Base-by-base conservation (phyloP, 768 basidiomycete genomes). In the Lactarius psammicola region DNA sequence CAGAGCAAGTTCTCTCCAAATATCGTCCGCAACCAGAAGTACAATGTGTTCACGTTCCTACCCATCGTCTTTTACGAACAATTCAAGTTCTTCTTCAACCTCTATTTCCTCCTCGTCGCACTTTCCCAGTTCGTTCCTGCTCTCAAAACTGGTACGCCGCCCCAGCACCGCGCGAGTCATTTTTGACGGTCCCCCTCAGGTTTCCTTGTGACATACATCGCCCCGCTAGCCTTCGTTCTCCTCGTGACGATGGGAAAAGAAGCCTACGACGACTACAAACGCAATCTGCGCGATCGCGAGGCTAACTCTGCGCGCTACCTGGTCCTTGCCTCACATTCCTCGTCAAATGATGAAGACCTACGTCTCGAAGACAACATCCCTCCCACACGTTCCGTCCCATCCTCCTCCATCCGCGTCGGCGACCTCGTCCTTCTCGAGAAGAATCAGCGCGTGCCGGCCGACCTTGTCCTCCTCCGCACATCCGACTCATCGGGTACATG, bases 31-130 rank as follows among this genome's bases (percentile, higher is more conserved):
- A 99, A 99, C 72, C 96, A 98, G 77, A 99, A 99, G 80, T 98
- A 98, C 82, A 96, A 95, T 74, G 81, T 91, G 61, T 85, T 93
- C 78, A 94, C 92, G n/a, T 99, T 99, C 81, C 84, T 99, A 11
- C 97, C 97, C 3, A 85, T 98, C 69, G 95, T 98, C 54, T 86
- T 98, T 75, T 98, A 98, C 76, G 95, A 98, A 76, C 96, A 98
- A 75, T 99, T 98, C 88, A 98, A 98, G 77, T 98, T 96, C 82
- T 99, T 99, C 81, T 98, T 97, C 86, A 99, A 98, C 75, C 83
- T 98, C 8, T 99, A 98, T 77, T 99, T 99, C 74, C 85, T 98
- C 13, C 87, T 98, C 28, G 97, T 99, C 42, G 97, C 97, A 0
- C 81, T 98, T 9, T 94, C 92, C 10, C 97, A 98, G 76, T 97